Evolutionary conservation across 805 yeast species (phyloP), one percentile per base, ranked within the genome.

Genomic region (Candida xiaguanensis): DNA sequence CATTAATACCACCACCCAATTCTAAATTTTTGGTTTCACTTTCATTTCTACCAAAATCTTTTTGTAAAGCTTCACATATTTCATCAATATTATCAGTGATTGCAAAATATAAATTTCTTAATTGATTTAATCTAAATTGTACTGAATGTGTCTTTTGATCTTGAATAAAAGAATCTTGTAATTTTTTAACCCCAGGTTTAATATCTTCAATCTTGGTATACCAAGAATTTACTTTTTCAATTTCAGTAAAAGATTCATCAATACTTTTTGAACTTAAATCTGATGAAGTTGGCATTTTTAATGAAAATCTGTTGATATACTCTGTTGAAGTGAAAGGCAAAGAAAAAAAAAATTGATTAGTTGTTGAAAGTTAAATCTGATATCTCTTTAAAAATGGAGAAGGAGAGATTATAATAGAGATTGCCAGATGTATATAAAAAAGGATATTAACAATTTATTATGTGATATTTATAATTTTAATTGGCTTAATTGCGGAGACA

Each of bases 41-140:
- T 2, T 64, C 62, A 1, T 85, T 57, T 42, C 90, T 75, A 58
- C 80, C 72, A 59, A 89, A 78, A 53, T 90, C 98, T 45, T 67
- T 54, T 14, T 61, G 44, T 45, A 89, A 59, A 0, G 95, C 89
- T 2, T 64, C 74, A 27, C 71, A 58, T 26, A 90, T 50, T 12
- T 54, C 63, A 3, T 76, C 80, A 37, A 64, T 69, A 51, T 80
- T 71, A 55, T 83, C 89, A 43, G 67, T 61, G 15, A 89, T 40
- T 1, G 77, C 80, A 49, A 70, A 80, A 62, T 81, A 84, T 14
- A 89, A 51, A 50, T 81, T 77, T 41, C 87, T 71, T 48, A 89
- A 70, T 54, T 80, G 85, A 38, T 76, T 66, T 47, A 75, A 66
- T 36, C 95, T 71, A 52, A 52, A 73, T 43, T 70, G 76, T 35